Evolutionary conservation across 2,329 filamentous ascomycete species (phyloP), one percentile per base, ranked within the genome.

Genomic region (Fusarium siculi): DNA sequence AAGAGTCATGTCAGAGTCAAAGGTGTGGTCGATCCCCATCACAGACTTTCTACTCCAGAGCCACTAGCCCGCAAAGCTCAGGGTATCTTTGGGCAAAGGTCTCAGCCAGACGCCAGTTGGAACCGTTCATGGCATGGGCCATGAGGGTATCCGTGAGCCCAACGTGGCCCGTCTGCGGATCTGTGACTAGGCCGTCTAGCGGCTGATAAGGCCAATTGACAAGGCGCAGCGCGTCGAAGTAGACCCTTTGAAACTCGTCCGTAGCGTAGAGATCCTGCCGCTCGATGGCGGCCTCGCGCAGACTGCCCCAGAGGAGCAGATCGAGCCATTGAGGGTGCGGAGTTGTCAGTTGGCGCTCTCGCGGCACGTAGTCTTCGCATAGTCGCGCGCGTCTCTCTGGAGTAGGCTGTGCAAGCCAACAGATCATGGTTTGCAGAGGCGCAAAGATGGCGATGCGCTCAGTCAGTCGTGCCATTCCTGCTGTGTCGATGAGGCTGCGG

Each of bases 211-310:
- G 77, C 83, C 80, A 84, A 47, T 83, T 81, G 50, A 80, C 70
- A 55, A 80, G 68, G 37, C 79, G 80, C 52, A 84, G 59, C 59
- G 77, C 80, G 42, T 74, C 71, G 47, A 74, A 78, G 69, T 83
- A 84, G 43, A 81, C 52, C 59, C 77, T 75, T 44, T 78, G 77
- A 47, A 84, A 84, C 56, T 84, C 81, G 6, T 79, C 76, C 12
- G 79, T 84, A 44, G 78, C 79, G 62, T 84, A 85, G 9, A 78
- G 55, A 21, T 79, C 76, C 63, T 82, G 83, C 28, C 79, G 79
- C 52, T 79, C 74, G 30, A 82, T 81, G 52, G 81, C 75, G 44
- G 75, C 78, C 57, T 81, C 80, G 63, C 81, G 80, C 32, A 84
- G 70, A 40, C 77, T 74, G 30, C 76, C 75, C 79, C 80, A 82